A percentile compares a stretch with the other conserved stretches of the same genome.
Conservation (phyloP, 257 asterid species). For the Gentiana straminea region DNA sequence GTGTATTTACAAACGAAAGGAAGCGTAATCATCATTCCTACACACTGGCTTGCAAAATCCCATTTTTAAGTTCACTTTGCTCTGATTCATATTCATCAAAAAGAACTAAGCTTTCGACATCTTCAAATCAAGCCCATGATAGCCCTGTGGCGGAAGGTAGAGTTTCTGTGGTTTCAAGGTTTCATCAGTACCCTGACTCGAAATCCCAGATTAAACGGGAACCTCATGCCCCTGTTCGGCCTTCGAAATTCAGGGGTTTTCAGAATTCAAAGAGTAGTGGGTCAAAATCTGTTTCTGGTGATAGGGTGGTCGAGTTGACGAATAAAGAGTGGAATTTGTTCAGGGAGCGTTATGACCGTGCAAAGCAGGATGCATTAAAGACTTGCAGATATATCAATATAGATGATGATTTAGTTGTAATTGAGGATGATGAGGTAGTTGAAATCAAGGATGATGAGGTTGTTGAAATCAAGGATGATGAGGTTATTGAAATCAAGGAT, state of each 20-base stretch:
- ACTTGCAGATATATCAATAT: slow-evolving; percentile 16
- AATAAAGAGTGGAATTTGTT: slow-evolving; percentile 23
- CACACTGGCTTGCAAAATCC: slow-evolving; percentile 14
- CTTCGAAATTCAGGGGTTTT: slow-evolving; percentile 13
- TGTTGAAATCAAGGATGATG: slow-evolving; percentile 4
- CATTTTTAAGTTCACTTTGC: slow-evolving; percentile 12
- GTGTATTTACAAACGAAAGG: slow-evolving; percentile 42
- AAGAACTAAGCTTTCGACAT: slow-evolving; percentile 22
- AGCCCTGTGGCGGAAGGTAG: background rate
- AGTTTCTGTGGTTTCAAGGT: slow-evolving; percentile 16
- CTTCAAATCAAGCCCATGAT: slow-evolving; percentile 11
- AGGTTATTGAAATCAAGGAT: slow-evolving; percentile 7
- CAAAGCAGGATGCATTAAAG: slow-evolving; percentile 14
- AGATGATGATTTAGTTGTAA: no score
- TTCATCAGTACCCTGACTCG: slow-evolving; percentile 31
- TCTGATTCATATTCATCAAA: slow-evolving; percentile 14
- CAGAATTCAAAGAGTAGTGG: slow-evolving; percentile 10
- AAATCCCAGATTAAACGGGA: slow-evolving; percentile 23
- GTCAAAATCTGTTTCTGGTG: background rate
- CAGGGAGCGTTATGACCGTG: background rate
- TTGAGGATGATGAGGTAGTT: no score
- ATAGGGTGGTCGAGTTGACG: slow-evolving; percentile 3
- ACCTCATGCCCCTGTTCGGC: slow-evolving; percentile 60
- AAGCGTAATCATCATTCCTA: slow-evolving; percentile 40
- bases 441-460: slow-evolving; percentile 18